Conservation (phyloP, 306 rosid species). For the Trichosanthes truncata region DNA sequence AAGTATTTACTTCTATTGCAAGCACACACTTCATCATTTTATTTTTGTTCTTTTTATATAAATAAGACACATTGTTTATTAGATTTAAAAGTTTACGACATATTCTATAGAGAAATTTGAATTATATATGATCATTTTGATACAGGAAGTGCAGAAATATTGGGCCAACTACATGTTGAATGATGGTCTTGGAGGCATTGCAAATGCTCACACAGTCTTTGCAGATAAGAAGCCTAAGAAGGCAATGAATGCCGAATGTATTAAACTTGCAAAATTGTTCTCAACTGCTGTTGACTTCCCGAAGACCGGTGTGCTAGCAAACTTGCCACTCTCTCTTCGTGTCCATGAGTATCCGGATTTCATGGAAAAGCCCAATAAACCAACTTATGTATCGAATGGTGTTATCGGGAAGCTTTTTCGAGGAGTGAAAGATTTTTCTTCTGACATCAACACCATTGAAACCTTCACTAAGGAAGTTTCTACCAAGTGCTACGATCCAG, state of each 20-base stretch:
- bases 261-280: slow-evolving; percentile 55
- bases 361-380: slow-evolving; percentile 60
- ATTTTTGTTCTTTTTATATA: background rate
- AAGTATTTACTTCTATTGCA: background rate
- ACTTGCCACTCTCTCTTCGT: slow-evolving; percentile 34
- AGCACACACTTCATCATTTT: background rate
- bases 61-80: background rate
- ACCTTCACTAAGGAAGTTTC: slow-evolving; percentile 48
- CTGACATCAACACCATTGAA: slow-evolving; percentile 9
- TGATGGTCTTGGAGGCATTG: slow-evolving; percentile 57
- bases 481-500: slow-evolving; percentile 39
- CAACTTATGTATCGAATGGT: slow-evolving; percentile 37
- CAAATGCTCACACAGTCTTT: slow-evolving; percentile 68
- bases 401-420: slow-evolving; percentile 72
- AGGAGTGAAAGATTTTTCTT: slow-evolving; percentile 35
- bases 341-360: slow-evolving; percentile 64
- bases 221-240: slow-evolving; percentile 42
- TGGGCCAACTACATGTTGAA: slow-evolving; percentile 56
- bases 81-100: background rate
- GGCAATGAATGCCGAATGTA: slow-evolving; percentile 51
- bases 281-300: slow-evolving; percentile 78
- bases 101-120: background rate
- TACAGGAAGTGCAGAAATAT: slow-evolving; percentile 68
- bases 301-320: slow-evolving; percentile 71
- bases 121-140: background rate